These are phyloP conservation scores for Eragrostis nindensis DNA, from an alignment of 176 grass and related monocot genomes.

Conservation along the genomic window DNA sequence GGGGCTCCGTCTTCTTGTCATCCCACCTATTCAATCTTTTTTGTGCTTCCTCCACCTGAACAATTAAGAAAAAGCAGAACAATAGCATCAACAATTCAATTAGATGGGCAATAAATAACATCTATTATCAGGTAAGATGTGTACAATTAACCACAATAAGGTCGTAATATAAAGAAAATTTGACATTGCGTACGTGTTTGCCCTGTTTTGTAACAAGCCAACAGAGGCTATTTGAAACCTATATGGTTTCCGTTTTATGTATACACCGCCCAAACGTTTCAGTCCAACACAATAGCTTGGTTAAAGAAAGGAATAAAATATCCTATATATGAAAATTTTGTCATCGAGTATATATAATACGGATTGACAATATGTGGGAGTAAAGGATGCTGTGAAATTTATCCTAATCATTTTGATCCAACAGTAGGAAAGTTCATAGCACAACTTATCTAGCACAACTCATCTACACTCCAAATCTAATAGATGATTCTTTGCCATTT, in stretches of 20 bases:
- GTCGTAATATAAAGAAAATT: too few relatives aligned
- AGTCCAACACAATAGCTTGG: too few relatives aligned
- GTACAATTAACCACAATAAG: too few relatives aligned
- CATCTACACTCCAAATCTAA: too few relatives aligned
- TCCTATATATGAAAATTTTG: too few relatives aligned
- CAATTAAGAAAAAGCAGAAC: background rate
- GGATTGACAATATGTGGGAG: background rate
- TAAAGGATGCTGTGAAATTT: background rate
- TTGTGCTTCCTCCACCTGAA: conserved; percentile 74
- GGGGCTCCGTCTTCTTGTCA: conserved; percentile 62
- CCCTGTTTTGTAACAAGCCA: too few relatives aligned
- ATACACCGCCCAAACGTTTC: too few relatives aligned
- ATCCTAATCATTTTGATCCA: background rate
- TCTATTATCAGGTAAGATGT: background rate
- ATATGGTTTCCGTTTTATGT: too few relatives aligned
- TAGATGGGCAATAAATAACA: background rate
- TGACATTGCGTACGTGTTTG: too few relatives aligned
- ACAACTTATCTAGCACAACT: background rate
- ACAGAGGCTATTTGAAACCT: too few relatives aligned
- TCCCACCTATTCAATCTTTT: conserved; percentile 85
- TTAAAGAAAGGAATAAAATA: too few relatives aligned
- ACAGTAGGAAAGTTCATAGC: background rate
- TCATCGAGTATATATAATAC: background rate
- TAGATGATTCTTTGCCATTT: too few relatives aligned
- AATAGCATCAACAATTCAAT: background rate